Percentiles rank a stretch among this genome's conserved stretches.
Evolutionary conservation across 2,329 filamentous ascomycete species (phyloP).

Genomic region (Fusarium sp.): DNA sequence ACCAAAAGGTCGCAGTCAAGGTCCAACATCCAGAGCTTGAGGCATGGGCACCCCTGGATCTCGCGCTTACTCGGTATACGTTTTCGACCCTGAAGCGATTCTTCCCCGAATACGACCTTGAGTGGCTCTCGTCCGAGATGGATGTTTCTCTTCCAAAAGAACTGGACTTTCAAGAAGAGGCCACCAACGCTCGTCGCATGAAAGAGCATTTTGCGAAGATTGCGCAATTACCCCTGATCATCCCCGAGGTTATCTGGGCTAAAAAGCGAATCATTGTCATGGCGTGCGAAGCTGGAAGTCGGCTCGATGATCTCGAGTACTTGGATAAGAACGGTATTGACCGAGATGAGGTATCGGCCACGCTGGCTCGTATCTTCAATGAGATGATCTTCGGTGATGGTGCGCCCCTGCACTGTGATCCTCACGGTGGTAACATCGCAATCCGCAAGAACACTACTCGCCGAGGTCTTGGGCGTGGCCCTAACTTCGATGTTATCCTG

Average conservation of each 20-base stretch:
- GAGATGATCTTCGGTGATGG: slow-evolving; percentile 97
- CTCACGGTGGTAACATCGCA: slow-evolving; percentile 95
- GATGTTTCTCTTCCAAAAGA: slow-evolving; percentile 90
- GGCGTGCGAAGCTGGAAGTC: slow-evolving; percentile 88
- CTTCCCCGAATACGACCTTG: slow-evolving; percentile 97
- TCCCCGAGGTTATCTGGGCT: slow-evolving; percentile 91
- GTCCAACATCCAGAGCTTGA: slow-evolving; percentile 92
- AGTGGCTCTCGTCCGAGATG: slow-evolving; percentile 96
- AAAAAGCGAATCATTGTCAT: slow-evolving; percentile 92
- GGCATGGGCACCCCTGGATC: slow-evolving; percentile 90
- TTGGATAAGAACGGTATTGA: slow-evolving; percentile 89
- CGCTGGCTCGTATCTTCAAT: slow-evolving; percentile 93
- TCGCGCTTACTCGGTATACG: slow-evolving; percentile 87
- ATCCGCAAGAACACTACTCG: slow-evolving; percentile 80
- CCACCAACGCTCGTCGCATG: slow-evolving; percentile 83
- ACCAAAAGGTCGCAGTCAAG: slow-evolving; percentile 93
- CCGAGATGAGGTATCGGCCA: slow-evolving; percentile 93
- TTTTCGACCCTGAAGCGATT: slow-evolving; percentile 91
- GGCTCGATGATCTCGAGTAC: slow-evolving; percentile 89
- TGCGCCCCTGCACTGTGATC: slow-evolving; percentile 94
- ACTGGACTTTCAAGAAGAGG: slow-evolving; percentile 89
- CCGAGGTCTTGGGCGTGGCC: slow-evolving; percentile 61
- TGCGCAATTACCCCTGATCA: slow-evolving; percentile 82
- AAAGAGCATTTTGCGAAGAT: slow-evolving; percentile 84
- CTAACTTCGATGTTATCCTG: slow-evolving; percentile 94